Conservation (phyloP, 225 moss, liverwort and hornwort genomes). For the Marchantia polymorpha region DNA sequence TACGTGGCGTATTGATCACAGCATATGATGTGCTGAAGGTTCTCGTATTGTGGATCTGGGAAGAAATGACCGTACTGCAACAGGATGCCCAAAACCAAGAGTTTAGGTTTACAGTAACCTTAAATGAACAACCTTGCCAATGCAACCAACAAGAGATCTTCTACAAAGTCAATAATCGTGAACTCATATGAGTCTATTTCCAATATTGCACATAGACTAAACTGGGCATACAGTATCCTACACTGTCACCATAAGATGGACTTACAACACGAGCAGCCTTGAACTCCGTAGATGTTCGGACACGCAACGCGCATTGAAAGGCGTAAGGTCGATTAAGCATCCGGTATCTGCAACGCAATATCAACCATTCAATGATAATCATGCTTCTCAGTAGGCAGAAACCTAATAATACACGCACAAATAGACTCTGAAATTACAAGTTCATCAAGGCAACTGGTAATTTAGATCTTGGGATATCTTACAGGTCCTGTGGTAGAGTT, state of each 20-base stretch:
- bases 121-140: background rate
- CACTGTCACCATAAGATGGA: background rate
- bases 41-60: conserved; percentile 88
- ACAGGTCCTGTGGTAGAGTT: conserved; percentile 98
- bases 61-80: conserved; percentile 97
- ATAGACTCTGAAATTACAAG: background rate
- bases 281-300: conserved; percentile 86
- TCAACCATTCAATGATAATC: background rate
- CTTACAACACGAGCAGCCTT: conserved; percentile 86
- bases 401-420: background rate
- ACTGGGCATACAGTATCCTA: background rate
- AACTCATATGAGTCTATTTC: background rate
- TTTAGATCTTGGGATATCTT: conserved; percentile 23
- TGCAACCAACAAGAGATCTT: background rate
- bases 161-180: background rate
- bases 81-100: background rate
- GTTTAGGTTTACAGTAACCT: background rate
- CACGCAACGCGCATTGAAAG: conserved; percentile 82
- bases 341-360: conserved; percentile 54
- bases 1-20: conserved; percentile 94
- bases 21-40: conserved; percentile 93
- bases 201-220: background rate
- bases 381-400: background rate
- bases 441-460: background rate
- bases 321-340: conserved; percentile 99